phyloP scores from a whole-genome alignment of 768 basidiomycete genomes.

The Tephrocybe sp. region DNA sequence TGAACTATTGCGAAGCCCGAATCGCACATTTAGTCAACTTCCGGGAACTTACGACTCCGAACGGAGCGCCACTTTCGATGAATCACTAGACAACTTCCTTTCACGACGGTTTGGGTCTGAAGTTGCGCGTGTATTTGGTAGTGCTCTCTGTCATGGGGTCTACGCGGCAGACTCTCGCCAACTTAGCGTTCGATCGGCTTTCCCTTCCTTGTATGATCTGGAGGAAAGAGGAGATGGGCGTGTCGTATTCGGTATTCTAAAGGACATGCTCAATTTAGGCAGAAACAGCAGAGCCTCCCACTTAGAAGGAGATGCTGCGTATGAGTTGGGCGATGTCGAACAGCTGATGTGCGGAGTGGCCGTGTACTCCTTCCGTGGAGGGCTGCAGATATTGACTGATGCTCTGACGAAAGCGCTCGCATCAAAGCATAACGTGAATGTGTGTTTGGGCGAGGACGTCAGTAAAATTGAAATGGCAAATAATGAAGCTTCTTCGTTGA shows the following conservation, averaged over 20 bases:
- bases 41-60: not conserved
- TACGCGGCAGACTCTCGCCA: conserved; percentile 82
- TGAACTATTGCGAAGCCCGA: conserved; percentile 55
- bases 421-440: conserved; percentile 51
- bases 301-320: conserved; percentile 22
- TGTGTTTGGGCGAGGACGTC: conserved; percentile 44
- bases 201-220: conserved; percentile 69
- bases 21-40: conserved; percentile 23
- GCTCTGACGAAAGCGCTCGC: conserved; percentile 49
- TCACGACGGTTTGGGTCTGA: conserved; percentile 66
- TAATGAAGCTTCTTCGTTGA: conserved; percentile 31
- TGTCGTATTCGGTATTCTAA: conserved; percentile 57
- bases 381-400: conserved; percentile 64
- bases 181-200: conserved; percentile 74
- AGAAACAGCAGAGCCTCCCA: conserved; percentile 11
- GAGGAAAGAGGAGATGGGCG: conserved; percentile 70
- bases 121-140: conserved; percentile 70
- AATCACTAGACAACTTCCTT: conserved; percentile 79
- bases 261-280: conserved; percentile 16
- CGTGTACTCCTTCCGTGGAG: conserved; percentile 80
- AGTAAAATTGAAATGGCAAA: conserved; percentile 29
- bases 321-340: conserved; percentile 47
- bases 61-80: conserved; percentile 42
- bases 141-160: conserved; percentile 89
- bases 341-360: conserved; percentile 56